These are phyloP conservation scores for Coprinopsis strossmayeri DNA, from an alignment of 768 basidiomycete species.

Conservation along the genomic window DNA sequence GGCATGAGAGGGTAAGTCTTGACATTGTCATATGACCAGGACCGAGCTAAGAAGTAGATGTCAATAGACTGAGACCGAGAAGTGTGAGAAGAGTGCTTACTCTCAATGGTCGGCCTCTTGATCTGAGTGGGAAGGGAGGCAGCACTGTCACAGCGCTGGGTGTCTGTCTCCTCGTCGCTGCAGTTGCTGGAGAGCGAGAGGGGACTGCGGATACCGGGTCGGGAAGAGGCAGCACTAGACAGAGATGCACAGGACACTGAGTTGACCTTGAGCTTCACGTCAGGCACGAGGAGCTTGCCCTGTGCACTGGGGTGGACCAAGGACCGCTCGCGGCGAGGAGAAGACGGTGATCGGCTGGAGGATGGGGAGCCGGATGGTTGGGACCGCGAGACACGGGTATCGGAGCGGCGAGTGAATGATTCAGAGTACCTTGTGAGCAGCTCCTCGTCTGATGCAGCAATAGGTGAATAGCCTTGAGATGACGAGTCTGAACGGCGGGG, in stretches of 20 bases:
- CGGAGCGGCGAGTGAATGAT: conserved; percentile 49
- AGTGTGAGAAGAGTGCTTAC: conserved; percentile 28
- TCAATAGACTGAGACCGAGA: not conserved
- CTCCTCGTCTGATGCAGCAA: conserved; percentile 31
- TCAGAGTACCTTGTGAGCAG: conserved; percentile 50
- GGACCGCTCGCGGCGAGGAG: conserved; percentile 41
- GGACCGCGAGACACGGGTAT: conserved; percentile 37
- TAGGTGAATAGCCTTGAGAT: not conserved
- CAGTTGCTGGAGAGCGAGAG: conserved; percentile 23
- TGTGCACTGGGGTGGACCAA: conserved; percentile 55
- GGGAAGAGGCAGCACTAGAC: conserved; percentile 22
- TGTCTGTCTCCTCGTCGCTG: conserved; percentile 23
- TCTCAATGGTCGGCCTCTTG: conserved; percentile 43
- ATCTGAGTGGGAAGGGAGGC: conserved; percentile 16
- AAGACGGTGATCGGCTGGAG: conserved; percentile 27
- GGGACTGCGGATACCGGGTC: conserved; percentile 26
- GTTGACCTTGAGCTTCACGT: conserved; percentile 34
- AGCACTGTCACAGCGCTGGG: conserved; percentile 18
- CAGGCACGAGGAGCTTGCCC: conserved; percentile 53
- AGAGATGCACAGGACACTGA: conserved; percentile 31
- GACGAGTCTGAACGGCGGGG: conserved; percentile 13
- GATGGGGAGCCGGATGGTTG: conserved; percentile 15
- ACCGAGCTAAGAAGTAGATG: conserved; percentile 39
- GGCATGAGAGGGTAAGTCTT: conserved; percentile 62
- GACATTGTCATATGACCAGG: conserved; percentile 74